Base-by-base conservation (phyloP, 2,329 filamentous ascomycete genomes). In the Bipolaris zeicola region DNA sequence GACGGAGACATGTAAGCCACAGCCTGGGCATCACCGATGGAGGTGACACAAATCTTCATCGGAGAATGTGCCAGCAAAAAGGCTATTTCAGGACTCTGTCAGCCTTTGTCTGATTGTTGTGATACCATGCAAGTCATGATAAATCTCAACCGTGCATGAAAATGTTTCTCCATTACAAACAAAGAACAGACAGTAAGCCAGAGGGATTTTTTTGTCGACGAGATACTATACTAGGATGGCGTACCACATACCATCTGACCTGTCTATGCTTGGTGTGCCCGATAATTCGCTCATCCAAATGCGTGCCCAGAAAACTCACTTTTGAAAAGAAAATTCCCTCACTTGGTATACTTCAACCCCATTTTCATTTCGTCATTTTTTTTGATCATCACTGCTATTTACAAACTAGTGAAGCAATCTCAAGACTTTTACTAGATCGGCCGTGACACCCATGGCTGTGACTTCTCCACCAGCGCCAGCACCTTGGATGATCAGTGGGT, bases 381-480 rank as follows among this genome's bases (percentile, higher is more conserved):
- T 33, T 33, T 31, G 26, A 16, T 10, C 28, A 10, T 10, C 13
- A 10, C 14, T 6, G 39, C 39, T 16, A 39, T 22, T 33, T 44
- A 14, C 8, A 20, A 24, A 24, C 63, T 66, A 85, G 57, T 81
- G 81, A 70, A 96, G 82, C 73, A 92, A 82, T 66, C 89, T 83
- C 58, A 97, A 72, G 36, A 96, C 91, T 83, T 96, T 97, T 76
- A 98, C 83, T 70, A 99, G 79, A 80, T 99, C 95, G 45, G 87
- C 87, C n/a, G 92, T 92, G 44, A 99, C 94, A 58, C 95, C 95
- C 94, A 98, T 98, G 26, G 95, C 95, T 33, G 95, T 99, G 50
- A 98, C 92, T 42, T 97, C 93, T 63, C 91, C 93, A 67, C 95
- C 95, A 24, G 95, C 95, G 59, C 93, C 95, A 34, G 92, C 92